Evolutionary conservation across 2,329 filamentous ascomycete genomes (phyloP).

Genomic region (Diaporthe helianthi): DNA sequence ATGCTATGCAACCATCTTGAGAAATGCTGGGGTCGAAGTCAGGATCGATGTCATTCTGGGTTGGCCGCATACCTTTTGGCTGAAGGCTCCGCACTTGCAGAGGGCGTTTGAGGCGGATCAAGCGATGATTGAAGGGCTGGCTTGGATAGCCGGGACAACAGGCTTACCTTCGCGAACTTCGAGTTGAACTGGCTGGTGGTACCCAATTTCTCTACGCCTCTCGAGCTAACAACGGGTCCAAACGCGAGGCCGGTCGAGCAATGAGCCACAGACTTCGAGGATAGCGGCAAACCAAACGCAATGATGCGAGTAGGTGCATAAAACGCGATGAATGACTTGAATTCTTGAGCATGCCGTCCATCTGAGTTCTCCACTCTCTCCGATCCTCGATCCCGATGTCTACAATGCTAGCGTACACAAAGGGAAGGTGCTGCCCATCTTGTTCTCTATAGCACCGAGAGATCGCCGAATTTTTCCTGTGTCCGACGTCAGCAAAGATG

Average conservation of each 20-base stretch:
- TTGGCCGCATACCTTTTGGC: conserved; percentile 62
- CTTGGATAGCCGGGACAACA: conserved; percentile 48
- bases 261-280: neutral
- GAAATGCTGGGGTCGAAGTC: conserved; percentile 48
- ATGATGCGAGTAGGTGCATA: neutral
- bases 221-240: neutral
- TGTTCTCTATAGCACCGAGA: conserved; percentile 83
- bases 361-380: conserved; percentile 33
- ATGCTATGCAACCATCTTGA: conserved; percentile 55
- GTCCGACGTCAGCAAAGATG: conserved; percentile 52
- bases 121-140: conserved; percentile 50
- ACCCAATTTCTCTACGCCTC: neutral
- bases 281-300: neutral
- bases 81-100: conserved; percentile 52
- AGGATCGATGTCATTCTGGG: conserved; percentile 51
- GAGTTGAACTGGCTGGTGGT: neutral
- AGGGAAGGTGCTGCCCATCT: conserved; percentile 53
- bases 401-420: conserved; percentile 76
- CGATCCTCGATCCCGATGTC: conserved; percentile 59
- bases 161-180: too few relatives aligned
- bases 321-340: neutral
- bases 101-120: conserved; percentile 50
- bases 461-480: conserved; percentile 98
- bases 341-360: conserved; percentile 30
- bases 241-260: neutral